Conservation (phyloP, 202 grass and related monocot species). For the Bolboschoenoplectus hybrid region DNA sequence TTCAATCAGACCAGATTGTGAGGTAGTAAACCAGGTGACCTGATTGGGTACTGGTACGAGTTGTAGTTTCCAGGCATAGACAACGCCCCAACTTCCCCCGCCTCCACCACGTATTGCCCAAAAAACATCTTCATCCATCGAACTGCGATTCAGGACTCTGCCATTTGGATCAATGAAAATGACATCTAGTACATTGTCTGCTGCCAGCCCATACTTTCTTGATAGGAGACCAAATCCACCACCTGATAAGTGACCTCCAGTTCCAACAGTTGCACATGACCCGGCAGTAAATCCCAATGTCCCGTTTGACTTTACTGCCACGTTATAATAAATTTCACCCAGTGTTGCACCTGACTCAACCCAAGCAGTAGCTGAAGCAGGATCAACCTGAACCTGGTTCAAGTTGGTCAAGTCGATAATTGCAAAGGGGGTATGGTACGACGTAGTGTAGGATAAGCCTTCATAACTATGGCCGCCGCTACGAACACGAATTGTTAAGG, state of each 20-base stretch:
- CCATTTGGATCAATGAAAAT: slow-evolving; percentile 57
- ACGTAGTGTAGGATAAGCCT: slow-evolving; percentile 66
- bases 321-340: slow-evolving; percentile 63
- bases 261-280: slow-evolving; percentile 72
- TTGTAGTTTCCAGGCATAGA: slow-evolving; percentile 62
- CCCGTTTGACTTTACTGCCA: slow-evolving; percentile 38
- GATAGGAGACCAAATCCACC: slow-evolving; percentile 85
- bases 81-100: slow-evolving; percentile 62
- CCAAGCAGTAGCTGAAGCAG: slow-evolving; percentile 49
- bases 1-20: slow-evolving; percentile 27
- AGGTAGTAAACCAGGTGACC: slow-evolving; percentile 59
- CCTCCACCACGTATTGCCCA: slow-evolving; percentile 85
- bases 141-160: slow-evolving; percentile 45
- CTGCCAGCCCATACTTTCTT: slow-evolving; percentile 61
- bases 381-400: slow-evolving; percentile 52
- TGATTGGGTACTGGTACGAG: slow-evolving; percentile 50
- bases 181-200: slow-evolving; percentile 64
- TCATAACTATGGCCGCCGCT: slow-evolving; percentile 94
- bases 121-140: slow-evolving; percentile 79
- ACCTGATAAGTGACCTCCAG: slow-evolving; percentile 73
- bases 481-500: slow-evolving; percentile 54
- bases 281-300: slow-evolving; percentile 64
- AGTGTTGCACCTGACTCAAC: slow-evolving; percentile 71
- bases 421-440: slow-evolving; percentile 34
- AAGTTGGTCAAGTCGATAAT: slow-evolving; percentile 67